phyloP scores from a whole-genome alignment of 768 basidiomycete genomes.

The Pleurotus salmoneostramineus region DNA sequence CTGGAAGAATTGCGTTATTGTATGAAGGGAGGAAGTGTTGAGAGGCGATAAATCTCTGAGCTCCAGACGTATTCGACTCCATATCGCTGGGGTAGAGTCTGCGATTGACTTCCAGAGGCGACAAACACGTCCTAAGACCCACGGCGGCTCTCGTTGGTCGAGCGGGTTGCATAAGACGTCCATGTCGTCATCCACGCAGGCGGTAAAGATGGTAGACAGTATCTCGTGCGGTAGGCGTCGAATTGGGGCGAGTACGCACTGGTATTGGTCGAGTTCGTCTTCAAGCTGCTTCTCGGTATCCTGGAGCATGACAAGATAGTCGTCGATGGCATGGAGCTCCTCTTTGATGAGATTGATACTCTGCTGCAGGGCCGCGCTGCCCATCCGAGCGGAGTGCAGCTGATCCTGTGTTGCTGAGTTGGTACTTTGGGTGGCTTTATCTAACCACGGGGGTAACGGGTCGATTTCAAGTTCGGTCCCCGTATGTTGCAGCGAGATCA shows the following conservation, averaged over 20 bases:
- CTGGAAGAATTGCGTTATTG: neutral
- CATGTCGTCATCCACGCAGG: neutral
- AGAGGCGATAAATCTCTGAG: neutral
- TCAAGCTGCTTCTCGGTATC: neutral
- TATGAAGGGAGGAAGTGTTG: neutral
- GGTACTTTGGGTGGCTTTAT: neutral
- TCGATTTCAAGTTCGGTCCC: neutral
- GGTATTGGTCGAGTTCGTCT: neutral
- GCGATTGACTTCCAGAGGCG: neutral
- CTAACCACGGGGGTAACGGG: neutral
- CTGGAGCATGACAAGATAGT: neutral
- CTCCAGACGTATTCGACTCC: conserved; percentile 1
- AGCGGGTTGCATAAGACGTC: neutral
- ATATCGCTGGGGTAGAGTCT: neutral
- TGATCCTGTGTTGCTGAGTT: neutral
- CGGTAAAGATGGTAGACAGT: neutral
- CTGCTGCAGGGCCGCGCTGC: neutral
- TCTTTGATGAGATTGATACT: neutral
- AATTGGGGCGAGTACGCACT: neutral
- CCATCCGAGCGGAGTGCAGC: neutral
- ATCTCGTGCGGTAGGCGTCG: conserved; percentile 5
- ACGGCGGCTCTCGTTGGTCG: neutral
- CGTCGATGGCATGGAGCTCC: neutral
- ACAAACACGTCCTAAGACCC: conserved; percentile 3
- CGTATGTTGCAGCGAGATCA: neutral